Conservation (phyloP, 345 rosid species). For the Microthlaspi erraticum region DNA sequence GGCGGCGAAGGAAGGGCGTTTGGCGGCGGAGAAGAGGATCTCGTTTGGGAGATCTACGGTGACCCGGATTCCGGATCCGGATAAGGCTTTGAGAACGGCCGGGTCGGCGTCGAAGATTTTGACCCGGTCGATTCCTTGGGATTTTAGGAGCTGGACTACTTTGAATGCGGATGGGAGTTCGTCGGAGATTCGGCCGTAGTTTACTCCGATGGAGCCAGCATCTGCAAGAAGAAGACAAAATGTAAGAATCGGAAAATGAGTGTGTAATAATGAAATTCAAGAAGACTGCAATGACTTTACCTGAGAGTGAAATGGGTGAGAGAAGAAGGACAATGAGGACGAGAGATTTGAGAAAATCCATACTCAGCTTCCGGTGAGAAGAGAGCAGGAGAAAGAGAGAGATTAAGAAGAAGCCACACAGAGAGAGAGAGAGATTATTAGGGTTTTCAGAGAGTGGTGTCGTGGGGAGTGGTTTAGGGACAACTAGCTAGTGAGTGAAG, state of each 20-base stretch:
- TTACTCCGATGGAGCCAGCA: conserved; percentile 83
- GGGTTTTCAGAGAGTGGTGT: conserved; percentile 29
- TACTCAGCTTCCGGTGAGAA: conserved; percentile 38
- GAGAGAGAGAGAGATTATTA: conserved; percentile 3
- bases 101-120: conserved; percentile 87
- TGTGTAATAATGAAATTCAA: neutral
- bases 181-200: conserved; percentile 88
- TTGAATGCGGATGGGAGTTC: conserved; percentile 76
- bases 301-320: conserved; percentile 32
- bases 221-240: conserved; percentile 46
- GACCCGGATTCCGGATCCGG: conserved; percentile 80
- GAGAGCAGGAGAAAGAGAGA: conserved; percentile 27
- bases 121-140: conserved; percentile 70
- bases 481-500: conserved; percentile 12
- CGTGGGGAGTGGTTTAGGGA: conserved; percentile 25
- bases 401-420: conserved; percentile 8
- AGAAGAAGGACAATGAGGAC: conserved; percentile 21
- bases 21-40: conserved; percentile 67
- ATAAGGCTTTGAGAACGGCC: conserved; percentile 71
- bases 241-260: neutral
- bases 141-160: conserved; percentile 73
- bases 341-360: conserved; percentile 26
- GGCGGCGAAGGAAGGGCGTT: conserved; percentile 56
- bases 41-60: conserved; percentile 90
- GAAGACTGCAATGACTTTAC: conserved; percentile 6